Evolutionary conservation across 306 rosid species (phyloP).

Genomic region (Fragaria nilgerrensis): DNA sequence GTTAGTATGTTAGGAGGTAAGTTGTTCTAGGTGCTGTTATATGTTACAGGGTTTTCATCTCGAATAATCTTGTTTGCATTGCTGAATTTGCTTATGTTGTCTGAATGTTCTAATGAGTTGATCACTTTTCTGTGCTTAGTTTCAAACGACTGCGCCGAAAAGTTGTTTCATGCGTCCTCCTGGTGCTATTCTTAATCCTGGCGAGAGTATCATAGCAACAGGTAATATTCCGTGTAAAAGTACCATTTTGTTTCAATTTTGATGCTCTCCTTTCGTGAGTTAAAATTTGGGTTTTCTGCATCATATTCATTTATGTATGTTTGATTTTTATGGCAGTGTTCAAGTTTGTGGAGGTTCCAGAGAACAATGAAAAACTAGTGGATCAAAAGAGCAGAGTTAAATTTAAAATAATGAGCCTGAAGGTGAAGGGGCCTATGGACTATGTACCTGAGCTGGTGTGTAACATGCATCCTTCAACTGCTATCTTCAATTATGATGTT

Average conservation of each 20-base stretch:
- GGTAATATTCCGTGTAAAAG: constrained; percentile 46
- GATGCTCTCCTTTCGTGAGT: too few species aligned
- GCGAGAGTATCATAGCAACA: constrained; percentile 93
- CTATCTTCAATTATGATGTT: background rate
- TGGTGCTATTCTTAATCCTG: constrained; percentile 93
- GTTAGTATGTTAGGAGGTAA: background rate
- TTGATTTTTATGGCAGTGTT: constrained; percentile 53
- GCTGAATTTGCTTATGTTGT: background rate
- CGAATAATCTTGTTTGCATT: background rate
- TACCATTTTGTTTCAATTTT: background rate
- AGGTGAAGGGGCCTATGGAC: constrained; percentile 86
- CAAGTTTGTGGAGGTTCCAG: constrained; percentile 96
- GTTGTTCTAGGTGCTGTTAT: background rate
- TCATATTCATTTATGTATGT: constrained; percentile 14
- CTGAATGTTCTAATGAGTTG: constrained; percentile 24
- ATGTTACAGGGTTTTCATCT: background rate
- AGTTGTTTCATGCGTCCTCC: constrained; percentile 99
- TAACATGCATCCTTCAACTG: constrained; percentile 20
- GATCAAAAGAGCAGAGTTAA: constrained; percentile 80
- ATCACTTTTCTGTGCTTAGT: constrained; percentile 39
- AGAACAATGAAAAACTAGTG: constrained; percentile 79
- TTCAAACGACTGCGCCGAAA: constrained; percentile 98
- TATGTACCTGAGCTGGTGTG: constrained; percentile 97
- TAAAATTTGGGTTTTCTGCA: background rate
- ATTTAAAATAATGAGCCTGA: constrained; percentile 98